Conservation (phyloP, 768 basidiomycete genomes). For the Serendipita sp. region DNA sequence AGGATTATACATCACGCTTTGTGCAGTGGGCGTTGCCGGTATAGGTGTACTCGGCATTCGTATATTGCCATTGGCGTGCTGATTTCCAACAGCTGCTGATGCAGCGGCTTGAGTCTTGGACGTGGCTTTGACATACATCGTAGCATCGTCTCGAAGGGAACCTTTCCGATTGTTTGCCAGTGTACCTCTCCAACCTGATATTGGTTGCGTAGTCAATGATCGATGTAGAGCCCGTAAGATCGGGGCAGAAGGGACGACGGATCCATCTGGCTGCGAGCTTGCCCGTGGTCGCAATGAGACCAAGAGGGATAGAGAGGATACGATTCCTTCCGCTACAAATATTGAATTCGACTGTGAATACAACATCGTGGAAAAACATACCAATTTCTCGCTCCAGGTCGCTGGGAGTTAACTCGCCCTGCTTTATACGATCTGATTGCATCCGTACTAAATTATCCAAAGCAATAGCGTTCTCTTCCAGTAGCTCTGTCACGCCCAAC, state of each 20-base stretch:
- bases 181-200: conserved; percentile 60
- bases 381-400: conserved; percentile 72
- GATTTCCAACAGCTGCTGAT: not conserved
- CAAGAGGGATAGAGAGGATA: conserved; percentile 51
- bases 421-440: not conserved
- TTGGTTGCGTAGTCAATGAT: conserved; percentile 43
- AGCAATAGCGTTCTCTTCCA: conserved; percentile 49
- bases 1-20: not conserved
- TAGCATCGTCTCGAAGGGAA: conserved; percentile 60
- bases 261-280: conserved; percentile 23
- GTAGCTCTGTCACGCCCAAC: conserved; percentile 47
- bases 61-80: not conserved
- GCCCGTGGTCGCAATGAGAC: conserved; percentile 55
- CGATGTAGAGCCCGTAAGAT: conserved; percentile 56
- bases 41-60: not conserved
- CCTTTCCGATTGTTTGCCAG: conserved; percentile 38
- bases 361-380: conserved; percentile 21
- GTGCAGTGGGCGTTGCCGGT: not conserved
- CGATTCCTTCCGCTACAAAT: conserved; percentile 47
- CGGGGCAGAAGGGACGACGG: conserved; percentile 46
- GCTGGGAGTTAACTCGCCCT: conserved; percentile 2
- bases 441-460: conserved; percentile 33
- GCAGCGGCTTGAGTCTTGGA: conserved; percentile 8
- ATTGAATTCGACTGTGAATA: not conserved
- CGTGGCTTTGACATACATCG: conserved; percentile 41